These are phyloP conservation scores for Nemania bipapillata DNA, from an alignment of 2,329 filamentous ascomycete genomes.

Conservation along the genomic window DNA sequence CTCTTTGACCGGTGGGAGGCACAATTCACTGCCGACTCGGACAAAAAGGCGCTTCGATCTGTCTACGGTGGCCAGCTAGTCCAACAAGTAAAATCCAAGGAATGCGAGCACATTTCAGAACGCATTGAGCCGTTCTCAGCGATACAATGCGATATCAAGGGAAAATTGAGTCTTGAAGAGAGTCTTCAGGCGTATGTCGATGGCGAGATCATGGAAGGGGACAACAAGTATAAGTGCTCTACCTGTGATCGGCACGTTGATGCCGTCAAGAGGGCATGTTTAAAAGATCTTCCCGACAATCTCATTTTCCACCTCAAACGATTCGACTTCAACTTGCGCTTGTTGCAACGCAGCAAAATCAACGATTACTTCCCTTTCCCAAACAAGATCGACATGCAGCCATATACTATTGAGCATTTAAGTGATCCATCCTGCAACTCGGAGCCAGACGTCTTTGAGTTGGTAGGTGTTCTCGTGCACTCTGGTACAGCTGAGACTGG, in stretches of 20 bases:
- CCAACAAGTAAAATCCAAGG: conserved; percentile 93
- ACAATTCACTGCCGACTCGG: conserved; percentile 74
- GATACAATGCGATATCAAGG: conserved; percentile 95
- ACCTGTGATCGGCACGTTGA: conserved; percentile 89
- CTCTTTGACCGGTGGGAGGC: conserved; percentile 91
- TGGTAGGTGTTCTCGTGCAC: conserved; percentile 95
- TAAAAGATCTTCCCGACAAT: conserved; percentile 93
- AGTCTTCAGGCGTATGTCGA: conserved; percentile 95
- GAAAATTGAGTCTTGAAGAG: conserved; percentile 83
- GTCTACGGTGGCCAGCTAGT: conserved; percentile 94
- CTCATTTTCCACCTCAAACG: conserved; percentile 94
- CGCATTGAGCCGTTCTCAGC: conserved; percentile 90
- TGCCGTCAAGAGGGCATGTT: conserved; percentile 89
- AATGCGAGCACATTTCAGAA: conserved; percentile 93
- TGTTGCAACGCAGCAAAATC: conserved; percentile 86
- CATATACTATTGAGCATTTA: conserved; percentile 88
- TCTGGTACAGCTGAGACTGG: conserved; percentile 92
- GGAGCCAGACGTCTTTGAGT: conserved; percentile 82
- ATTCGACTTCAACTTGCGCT: conserved; percentile 82
- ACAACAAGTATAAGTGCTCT: conserved; percentile 98
- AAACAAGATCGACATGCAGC: conserved; percentile 81
- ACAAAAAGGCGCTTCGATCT: conserved; percentile 77
- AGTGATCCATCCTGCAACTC: conserved; percentile 67
- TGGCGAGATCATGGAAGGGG: conserved; percentile 95
- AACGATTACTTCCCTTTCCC: conserved; percentile 96